These are phyloP conservation scores for Solanum dulcamara DNA, from an alignment of 257 asterid genomes.

Conservation along the genomic window DNA sequence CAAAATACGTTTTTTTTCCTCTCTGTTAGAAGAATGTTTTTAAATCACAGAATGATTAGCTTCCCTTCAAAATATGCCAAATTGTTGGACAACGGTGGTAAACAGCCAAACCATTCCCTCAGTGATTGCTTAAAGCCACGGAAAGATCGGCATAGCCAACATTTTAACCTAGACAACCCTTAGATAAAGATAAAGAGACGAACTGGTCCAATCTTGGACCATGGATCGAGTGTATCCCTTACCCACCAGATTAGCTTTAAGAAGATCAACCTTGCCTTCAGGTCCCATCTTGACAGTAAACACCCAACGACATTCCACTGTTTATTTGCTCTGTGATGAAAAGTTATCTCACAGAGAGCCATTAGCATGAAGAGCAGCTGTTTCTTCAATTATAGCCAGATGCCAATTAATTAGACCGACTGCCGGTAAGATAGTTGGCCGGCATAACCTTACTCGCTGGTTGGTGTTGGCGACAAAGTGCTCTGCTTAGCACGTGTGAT, in stretches of 20 bases:
- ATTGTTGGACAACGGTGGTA: background rate
- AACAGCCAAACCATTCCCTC: background rate
- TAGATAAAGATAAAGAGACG: background rate
- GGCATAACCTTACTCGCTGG: background rate
- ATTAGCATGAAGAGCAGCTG: background rate
- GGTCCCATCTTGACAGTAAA: background rate
- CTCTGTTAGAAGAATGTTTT: background rate
- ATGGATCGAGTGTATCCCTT: background rate
- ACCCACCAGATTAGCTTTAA: background rate
- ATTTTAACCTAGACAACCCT: background rate
- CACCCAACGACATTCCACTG: background rate
- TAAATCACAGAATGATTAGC: background rate
- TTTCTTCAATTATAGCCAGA: background rate
- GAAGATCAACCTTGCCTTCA: background rate
- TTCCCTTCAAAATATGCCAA: background rate
- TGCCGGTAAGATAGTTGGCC: background rate
- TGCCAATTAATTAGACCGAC: background rate
- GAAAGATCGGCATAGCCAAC: background rate
- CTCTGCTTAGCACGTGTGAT: background rate
- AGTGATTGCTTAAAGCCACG: background rate
- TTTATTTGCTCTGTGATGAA: background rate
- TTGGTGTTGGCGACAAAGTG: background rate
- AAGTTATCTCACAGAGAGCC: background rate
- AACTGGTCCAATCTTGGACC: background rate
- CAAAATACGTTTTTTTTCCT: background rate